Base-by-base conservation (phyloP, 805 yeast genomes). In the Schwanniomyces pseudopolymorphus region DNA sequence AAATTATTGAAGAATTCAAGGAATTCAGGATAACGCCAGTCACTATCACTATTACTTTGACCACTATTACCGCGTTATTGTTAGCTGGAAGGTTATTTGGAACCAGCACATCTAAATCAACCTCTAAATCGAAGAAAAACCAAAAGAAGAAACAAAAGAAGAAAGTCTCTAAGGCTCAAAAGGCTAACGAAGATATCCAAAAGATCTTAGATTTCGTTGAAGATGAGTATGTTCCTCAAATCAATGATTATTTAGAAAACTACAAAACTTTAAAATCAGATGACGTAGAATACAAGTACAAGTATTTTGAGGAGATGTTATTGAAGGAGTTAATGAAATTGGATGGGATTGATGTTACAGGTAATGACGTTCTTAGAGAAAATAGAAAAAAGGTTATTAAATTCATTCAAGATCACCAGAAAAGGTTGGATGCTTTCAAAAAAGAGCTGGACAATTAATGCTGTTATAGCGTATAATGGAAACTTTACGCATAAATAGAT, bases 301-400 rank as follows among this genome's bases (percentile, higher is more conserved):
- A 78, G 43, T 86, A 74, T 59, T 81, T 72, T 60, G 85, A 83
- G 55, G 95, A 87, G 61, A 77, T 78, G 74, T 65, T 87, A 37
- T 69, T 87, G 61, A 85, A 85, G 59, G 74, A 84, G 51, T 63
- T 86, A 53, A 75, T 87, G 74, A 79, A 75, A 50, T 68, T 87
- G 45, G 95, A 87, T 56, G 83, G 79, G 2, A 71, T 87, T 28
- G 86, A 84, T 49, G 73, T 72, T 24, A 72, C 67, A 8, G 78
- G 78, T 40, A 77, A 75, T 56, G 77, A 67, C 1, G 66, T 70
- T 1, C 67, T 87, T 52, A 79, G 87, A 52, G 69, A 70, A 20
- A 73, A 74, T 58, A 74, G 95, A 53, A 85, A 81, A 58, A 74
- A 70, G 43, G 75, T 78, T 8, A 82, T 87, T 53, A 81, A 77